Conservation (phyloP, 2,329 filamentous ascomycete species). For the Phialocephala sp. region DNA sequence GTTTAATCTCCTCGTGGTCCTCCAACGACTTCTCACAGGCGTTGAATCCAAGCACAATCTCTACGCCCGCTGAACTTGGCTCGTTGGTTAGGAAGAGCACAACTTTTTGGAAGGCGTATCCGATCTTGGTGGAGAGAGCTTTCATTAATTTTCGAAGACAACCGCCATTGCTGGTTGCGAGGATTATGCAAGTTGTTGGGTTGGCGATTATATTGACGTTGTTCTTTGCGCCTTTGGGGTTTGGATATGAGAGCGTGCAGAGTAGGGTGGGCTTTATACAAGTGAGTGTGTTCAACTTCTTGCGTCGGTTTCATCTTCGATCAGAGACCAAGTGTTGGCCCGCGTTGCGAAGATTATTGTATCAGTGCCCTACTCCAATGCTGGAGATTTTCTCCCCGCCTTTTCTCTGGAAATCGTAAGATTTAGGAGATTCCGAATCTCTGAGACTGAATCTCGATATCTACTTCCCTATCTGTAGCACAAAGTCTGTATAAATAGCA, state of each 20-base stretch:
- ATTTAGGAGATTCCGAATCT: background rate
- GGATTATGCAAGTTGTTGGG: slow-evolving; percentile 70
- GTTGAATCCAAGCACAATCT: slow-evolving; percentile 41
- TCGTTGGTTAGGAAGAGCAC: slow-evolving; percentile 68
- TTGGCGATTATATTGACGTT: slow-evolving; percentile 67
- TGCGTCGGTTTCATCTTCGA: background rate
- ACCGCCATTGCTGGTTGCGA: slow-evolving; percentile 66
- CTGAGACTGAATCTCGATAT: background rate
- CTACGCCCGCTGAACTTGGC: slow-evolving; percentile 74
- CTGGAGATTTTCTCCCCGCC: background rate
- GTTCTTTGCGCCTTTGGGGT: slow-evolving; percentile 74
- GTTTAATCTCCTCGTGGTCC: slow-evolving; percentile 65
- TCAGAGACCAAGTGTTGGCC: background rate
- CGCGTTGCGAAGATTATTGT: background rate
- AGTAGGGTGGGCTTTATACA: slow-evolving; percentile 72
- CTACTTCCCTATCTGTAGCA: background rate
- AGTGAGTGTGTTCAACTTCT: background rate
- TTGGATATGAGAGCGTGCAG: slow-evolving; percentile 73
- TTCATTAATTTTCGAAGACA: slow-evolving; percentile 72
- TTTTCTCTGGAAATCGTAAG: no score
- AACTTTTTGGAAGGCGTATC: slow-evolving; percentile 66
- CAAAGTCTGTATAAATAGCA: no score
- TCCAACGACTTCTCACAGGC: slow-evolving; percentile 33
- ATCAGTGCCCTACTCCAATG: no score
- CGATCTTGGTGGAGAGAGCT: slow-evolving; percentile 70